Evolutionary conservation across 345 rosid genomes (phyloP).

Genomic region (Gynandropsis gynandra): DNA sequence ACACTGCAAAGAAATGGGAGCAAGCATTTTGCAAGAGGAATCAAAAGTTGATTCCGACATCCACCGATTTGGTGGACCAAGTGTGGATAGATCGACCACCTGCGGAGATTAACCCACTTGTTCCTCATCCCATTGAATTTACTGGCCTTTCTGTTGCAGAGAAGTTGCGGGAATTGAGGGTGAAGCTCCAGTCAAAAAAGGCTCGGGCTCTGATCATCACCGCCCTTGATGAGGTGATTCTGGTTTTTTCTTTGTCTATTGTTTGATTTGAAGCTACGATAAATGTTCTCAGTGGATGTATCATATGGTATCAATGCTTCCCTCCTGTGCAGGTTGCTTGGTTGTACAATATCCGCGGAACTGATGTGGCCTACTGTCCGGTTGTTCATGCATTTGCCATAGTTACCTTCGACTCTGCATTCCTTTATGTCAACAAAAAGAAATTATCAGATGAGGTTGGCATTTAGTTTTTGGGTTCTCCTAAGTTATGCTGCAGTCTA

Average conservation of each 20-base stretch:
- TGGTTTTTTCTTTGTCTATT: background rate
- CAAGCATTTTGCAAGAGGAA: slow-evolving; percentile 46
- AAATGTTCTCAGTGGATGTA: slow-evolving; percentile 1
- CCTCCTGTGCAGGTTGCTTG: slow-evolving; percentile 79
- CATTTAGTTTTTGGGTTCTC: background rate
- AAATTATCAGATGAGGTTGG: slow-evolving; percentile 69
- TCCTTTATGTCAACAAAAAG: slow-evolving; percentile 69
- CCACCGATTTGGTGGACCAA: slow-evolving; percentile 71
- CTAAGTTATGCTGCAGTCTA: background rate
- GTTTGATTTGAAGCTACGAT: background rate
- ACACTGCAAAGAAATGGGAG: slow-evolving; percentile 79
- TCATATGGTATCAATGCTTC: background rate
- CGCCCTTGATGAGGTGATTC: slow-evolving; percentile 75
- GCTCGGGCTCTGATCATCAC: slow-evolving; percentile 63
- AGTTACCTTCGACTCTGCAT: slow-evolving; percentile 56
- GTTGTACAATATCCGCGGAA: slow-evolving; percentile 90
- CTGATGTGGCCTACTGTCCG: slow-evolving; percentile 79
- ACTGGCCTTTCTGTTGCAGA: slow-evolving; percentile 58
- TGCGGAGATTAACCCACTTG: slow-evolving; percentile 46
- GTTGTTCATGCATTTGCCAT: slow-evolving; percentile 95
- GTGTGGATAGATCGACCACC: slow-evolving; percentile 76
- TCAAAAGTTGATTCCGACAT: slow-evolving; percentile 64
- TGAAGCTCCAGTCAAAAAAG: slow-evolving; percentile 41
- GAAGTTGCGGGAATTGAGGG: slow-evolving; percentile 62
- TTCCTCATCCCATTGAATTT: slow-evolving; percentile 63